Percentiles rank a stretch among this genome's conserved stretches.
phyloP scores from a whole-genome alignment of 2,329 filamentous ascomycete genomes.

The Diplocarpon mali region DNA sequence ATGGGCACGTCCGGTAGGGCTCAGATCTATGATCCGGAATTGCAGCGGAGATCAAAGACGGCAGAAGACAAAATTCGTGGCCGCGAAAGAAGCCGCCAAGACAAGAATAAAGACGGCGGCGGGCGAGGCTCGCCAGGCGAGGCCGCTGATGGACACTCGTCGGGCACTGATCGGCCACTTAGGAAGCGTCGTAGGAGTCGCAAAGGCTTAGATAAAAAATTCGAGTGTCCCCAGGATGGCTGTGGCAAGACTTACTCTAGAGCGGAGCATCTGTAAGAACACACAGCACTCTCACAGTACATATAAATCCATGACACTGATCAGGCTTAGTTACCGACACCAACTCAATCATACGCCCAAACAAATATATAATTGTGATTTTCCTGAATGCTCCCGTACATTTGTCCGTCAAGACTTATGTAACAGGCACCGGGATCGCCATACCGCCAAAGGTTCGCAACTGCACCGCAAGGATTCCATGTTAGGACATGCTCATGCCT shows the following conservation, averaged over 20 bases:
- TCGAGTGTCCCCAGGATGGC: conserved; percentile 72
- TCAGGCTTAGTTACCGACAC: conserved; percentile 56
- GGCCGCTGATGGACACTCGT: conserved; percentile 22
- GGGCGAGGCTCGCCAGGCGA: conserved; percentile 20
- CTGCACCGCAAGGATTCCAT: conserved; percentile 63
- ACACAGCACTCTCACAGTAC: not conserved
- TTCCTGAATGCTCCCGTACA: conserved; percentile 76
- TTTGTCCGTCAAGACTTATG: conserved; percentile 93
- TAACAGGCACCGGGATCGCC: conserved; percentile 71
- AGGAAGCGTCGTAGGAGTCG: conserved; percentile 58
- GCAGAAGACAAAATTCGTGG: conserved; percentile 24
- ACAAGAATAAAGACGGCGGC: conserved; percentile 19
- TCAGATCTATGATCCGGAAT: conserved; percentile 17
- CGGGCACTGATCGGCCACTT: conserved; percentile 25
- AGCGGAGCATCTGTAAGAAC: conserved; percentile 78
- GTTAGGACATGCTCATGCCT: conserved; percentile 35
- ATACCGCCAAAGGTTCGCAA: conserved; percentile 68
- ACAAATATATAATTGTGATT: conserved; percentile 89
- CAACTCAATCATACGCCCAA: conserved; percentile 94
- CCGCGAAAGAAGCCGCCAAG: conserved; percentile 23
- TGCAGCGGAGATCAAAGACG: conserved; percentile 17
- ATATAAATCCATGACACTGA: conserved; percentile 3
- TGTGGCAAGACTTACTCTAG: conserved; percentile 96
- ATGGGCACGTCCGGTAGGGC: conserved; percentile 19
- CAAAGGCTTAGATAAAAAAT: conserved; percentile 71